A percentile compares a stretch with the other conserved stretches of the same genome.
Evolutionary conservation across 805 yeast genomes (phyloP).

Genomic region (Ogataea haglerorum): DNA sequence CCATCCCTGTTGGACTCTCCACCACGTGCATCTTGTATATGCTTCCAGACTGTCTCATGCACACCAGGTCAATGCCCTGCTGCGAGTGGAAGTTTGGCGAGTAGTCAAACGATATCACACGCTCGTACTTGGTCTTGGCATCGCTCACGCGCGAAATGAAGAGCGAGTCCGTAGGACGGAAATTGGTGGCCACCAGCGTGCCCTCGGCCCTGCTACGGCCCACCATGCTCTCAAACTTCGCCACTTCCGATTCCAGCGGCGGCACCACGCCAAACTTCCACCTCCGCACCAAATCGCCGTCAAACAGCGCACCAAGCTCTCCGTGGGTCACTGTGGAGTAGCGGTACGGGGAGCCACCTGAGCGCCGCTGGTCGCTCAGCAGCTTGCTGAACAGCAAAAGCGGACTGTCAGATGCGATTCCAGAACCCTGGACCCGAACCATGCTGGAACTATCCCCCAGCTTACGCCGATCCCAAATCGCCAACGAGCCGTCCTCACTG

Average conservation of each 20-base stretch:
- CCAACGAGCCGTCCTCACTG: constrained; percentile 80
- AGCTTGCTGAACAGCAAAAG: constrained; percentile 57
- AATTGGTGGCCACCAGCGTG: constrained; percentile 7
- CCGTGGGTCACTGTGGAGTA: constrained; percentile 63
- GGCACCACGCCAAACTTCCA: constrained; percentile 73
- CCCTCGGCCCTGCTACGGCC: constrained; percentile 19
- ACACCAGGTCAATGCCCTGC: constrained; percentile 65
- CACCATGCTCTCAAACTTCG: constrained; percentile 21
- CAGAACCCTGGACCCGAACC: constrained; percentile 12
- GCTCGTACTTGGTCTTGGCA: constrained; percentile 68
- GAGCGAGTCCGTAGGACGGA: constrained; percentile 46
- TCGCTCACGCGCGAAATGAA: constrained; percentile 78
- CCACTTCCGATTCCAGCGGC: constrained; percentile 25
- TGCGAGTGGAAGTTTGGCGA: constrained; percentile 48
- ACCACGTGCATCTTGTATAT: constrained; percentile 73
- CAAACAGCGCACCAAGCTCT: constrained; percentile 76
- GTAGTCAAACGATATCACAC: constrained; percentile 84
- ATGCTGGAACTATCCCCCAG: constrained; percentile 30
- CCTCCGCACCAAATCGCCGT: constrained; percentile 72
- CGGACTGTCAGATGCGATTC: constrained; percentile 47
- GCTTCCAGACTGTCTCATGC: constrained; percentile 90
- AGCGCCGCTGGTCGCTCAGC: constrained; percentile 56
- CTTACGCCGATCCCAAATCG: constrained; percentile 78
- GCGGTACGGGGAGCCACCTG: constrained; percentile 61
- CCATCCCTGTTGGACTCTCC: constrained; percentile 60